A percentile compares a stretch with the other conserved stretches of the same genome.
Evolutionary conservation across 306 rosid genomes (phyloP).

Genomic region (Gastrolobium villosum): DNA sequence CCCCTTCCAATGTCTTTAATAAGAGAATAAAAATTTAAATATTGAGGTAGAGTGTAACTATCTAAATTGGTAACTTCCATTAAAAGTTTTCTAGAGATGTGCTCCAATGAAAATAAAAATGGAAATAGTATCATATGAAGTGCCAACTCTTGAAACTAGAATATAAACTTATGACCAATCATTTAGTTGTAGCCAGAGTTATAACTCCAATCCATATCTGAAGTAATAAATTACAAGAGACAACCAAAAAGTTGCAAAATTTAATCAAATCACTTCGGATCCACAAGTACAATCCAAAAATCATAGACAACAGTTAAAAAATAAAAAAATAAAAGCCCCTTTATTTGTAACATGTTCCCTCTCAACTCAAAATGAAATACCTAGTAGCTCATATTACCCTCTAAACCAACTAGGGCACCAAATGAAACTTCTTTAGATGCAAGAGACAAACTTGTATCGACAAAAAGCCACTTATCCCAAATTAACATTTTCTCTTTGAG

Average conservation of each 20-base stretch:
- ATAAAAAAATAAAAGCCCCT: slow-evolving; percentile 19
- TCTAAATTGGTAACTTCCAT: slow-evolving; percentile 33
- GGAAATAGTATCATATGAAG: slow-evolving; percentile 27
- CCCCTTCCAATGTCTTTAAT: slow-evolving; percentile 4
- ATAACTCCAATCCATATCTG: slow-evolving; percentile 28
- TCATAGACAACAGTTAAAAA: not conserved
- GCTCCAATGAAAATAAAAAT: slow-evolving; percentile 20
- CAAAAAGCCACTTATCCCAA: too few species aligned
- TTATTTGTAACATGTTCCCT: slow-evolving; percentile 22
- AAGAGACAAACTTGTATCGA: slow-evolving; percentile 36
- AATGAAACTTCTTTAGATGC: slow-evolving; percentile 31
- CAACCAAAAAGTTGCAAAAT: slow-evolving; percentile 25
- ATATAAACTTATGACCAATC: slow-evolving; percentile 30
- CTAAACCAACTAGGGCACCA: slow-evolving; percentile 41
- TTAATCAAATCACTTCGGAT: slow-evolving; percentile 44
- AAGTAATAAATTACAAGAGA: slow-evolving; percentile 36
- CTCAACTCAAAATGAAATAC: slow-evolving; percentile 41
- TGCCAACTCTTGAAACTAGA: slow-evolving; percentile 34
- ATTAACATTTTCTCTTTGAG: too few species aligned
- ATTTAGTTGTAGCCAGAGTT: slow-evolving; percentile 24
- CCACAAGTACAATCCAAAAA: slow-evolving; percentile 36
- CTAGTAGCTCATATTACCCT: slow-evolving; percentile 52
- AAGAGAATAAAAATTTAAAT: slow-evolving; percentile 10
- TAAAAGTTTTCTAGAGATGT: slow-evolving; percentile 3
- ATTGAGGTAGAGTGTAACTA: not conserved